Evolutionary conservation across 2,329 filamentous ascomycete genomes (phyloP), one percentile per base, ranked within the genome.

Genomic region (Balansia obtecta): DNA sequence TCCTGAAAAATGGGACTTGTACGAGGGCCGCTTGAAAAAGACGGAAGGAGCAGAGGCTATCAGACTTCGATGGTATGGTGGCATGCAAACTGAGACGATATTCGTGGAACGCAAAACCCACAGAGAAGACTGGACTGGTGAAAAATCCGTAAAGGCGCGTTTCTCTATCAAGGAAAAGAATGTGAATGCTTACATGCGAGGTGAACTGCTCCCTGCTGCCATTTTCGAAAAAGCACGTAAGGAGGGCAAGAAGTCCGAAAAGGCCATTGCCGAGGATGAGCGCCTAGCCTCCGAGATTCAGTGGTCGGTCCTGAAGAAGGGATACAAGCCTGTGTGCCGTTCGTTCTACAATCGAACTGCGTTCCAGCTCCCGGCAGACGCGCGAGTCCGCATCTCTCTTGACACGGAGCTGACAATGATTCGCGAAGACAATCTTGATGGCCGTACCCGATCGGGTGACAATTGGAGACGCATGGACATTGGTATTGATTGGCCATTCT

Each of bases 381-480:
- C 91, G 7, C 83, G 93, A 58, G 93, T 98, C 45, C 88, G 93
- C 62, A 95, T 98, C 58, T 97, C 93, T 1, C 80, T 98, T 15
- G 93, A 98, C 63, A 97, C 93, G 0, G 93, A 98, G 65, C 76
- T 98, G 50, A 90, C 88, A 34, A 95, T 98, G 88, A 75, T 87
- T 45, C 86, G 93, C 27, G 93, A 98, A 66, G 93, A 98, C 65
- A 97, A 97, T 62, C 70, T 96, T 39, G 90, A 95, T 61, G 91
- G 89, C 42, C 77, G 75, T 46, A 72, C 68, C 51, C 80, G 93
- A 46, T 75, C 82, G 5, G 93, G 91, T 18, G 77, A 90, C 57
- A 96, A 97, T 70, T 98, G 93, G 93, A 80, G 93, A 53, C 82
- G 93, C 42, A 97, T 86, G 82, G 93, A 98, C 65, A 97, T 98